phyloP scores from a whole-genome alignment of 257 asterid genomes.

The Salvia splendens region DNA sequence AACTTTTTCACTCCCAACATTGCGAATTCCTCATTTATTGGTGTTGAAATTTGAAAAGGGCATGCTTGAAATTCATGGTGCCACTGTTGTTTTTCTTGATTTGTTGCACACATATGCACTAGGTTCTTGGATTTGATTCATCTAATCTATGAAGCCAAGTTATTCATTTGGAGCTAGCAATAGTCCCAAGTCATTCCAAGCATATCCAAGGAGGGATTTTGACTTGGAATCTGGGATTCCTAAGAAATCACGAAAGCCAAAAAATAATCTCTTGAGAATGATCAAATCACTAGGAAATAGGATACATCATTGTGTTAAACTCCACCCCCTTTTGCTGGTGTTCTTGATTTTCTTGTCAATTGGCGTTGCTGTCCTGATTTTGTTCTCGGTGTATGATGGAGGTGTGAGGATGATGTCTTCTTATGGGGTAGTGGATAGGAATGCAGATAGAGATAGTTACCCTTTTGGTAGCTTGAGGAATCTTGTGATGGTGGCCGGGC shows the following conservation, averaged over 20 bases:
- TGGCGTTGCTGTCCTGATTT: constrained; percentile 48
- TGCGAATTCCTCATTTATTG: constrained; percentile 7
- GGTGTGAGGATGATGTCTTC: constrained; percentile 38
- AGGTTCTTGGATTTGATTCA: constrained; percentile 23
- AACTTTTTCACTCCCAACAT: not conserved
- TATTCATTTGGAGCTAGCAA: constrained; percentile 57
- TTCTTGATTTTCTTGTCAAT: constrained; percentile 55
- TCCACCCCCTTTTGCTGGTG: constrained; percentile 57
- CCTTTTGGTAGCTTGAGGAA: constrained; percentile 65
- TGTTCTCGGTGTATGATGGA: constrained; percentile 47
- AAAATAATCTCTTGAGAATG: constrained; percentile 55
- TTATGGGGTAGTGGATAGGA: constrained; percentile 46
- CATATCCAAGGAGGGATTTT: constrained; percentile 76
- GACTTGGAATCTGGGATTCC: constrained; percentile 82
- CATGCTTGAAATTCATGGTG: constrained; percentile 29
- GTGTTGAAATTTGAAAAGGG: not conserved
- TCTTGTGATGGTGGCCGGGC: constrained; percentile 99
- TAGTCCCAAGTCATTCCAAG: constrained; percentile 86
- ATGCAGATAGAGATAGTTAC: constrained; percentile 42
- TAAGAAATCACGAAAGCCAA: constrained; percentile 58
- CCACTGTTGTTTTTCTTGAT: constrained; percentile 23
- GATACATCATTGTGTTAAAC: constrained; percentile 60
- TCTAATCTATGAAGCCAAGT: constrained; percentile 70
- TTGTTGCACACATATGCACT: constrained; percentile 14
- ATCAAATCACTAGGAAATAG: constrained; percentile 56